Percentiles rank a stretch among this genome's conserved stretches.
Conservation (phyloP, 306 rosid species). For the Myrica gale region DNA sequence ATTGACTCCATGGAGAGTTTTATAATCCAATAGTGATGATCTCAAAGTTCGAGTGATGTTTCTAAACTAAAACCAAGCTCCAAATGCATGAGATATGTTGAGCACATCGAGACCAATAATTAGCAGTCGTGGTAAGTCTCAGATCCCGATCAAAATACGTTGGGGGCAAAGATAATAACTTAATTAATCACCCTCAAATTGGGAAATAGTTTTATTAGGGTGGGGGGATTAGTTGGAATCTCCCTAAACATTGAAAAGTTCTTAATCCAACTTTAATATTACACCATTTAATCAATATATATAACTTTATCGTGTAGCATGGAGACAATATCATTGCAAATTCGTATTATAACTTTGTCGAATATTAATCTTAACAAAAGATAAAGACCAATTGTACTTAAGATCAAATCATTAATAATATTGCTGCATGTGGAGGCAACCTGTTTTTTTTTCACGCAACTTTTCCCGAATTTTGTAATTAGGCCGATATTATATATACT, state of each 20-base stretch:
- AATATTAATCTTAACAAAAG: too few relatives aligned
- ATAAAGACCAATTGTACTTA: too few relatives aligned
- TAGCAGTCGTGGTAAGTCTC: constrained; percentile 18
- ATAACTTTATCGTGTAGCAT: not conserved
- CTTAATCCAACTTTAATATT: not conserved
- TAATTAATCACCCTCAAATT: not conserved
- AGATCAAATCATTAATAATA: too few relatives aligned
- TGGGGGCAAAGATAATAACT: not conserved
- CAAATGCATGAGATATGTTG: constrained; percentile 39
- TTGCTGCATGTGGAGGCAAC: too few relatives aligned
- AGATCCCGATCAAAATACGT: constrained; percentile 36
- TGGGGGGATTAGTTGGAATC: not conserved
- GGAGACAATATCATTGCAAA: not conserved
- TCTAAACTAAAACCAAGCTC: not conserved
- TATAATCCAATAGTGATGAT: constrained; percentile 17
- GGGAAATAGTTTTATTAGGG: not conserved
- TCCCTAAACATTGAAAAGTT: not conserved
- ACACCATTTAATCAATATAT: too few relatives aligned
- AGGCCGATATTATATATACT: too few relatives aligned
- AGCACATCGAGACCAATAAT: constrained; percentile 22
- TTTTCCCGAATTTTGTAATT: too few relatives aligned
- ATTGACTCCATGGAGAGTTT: constrained; percentile 21
- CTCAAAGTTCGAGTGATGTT: constrained; percentile 1
- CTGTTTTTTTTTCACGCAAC: too few relatives aligned
- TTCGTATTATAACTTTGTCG: too few relatives aligned